Evolutionary conservation across 441 rosid genomes (phyloP), one percentile per base, ranked within the genome.

Genomic region (Croton laevigatus): DNA sequence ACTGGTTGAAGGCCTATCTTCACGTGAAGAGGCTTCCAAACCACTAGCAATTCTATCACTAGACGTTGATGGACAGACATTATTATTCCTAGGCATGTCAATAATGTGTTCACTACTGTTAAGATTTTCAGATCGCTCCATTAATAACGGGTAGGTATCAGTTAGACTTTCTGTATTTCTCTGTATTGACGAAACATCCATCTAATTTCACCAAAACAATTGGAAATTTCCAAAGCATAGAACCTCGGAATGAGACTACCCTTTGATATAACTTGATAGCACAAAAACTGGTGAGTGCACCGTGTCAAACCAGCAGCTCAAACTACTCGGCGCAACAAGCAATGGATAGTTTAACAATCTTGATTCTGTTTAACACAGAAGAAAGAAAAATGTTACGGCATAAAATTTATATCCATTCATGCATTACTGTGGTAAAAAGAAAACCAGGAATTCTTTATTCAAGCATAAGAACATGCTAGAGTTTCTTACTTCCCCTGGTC

Each of bases 171-270:
- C 82, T 69, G 74, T 73, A 68, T 74, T 78, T 81, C 73, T 86
- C 68, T 82, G 90, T 66, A 64, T 69, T 52, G 82, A 74, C 78
- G 87, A 79, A 82, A 84, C 87, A 81, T 82, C 97, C 97, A 89
- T 93, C 86, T 86, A 89, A 79, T 81, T 79, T 60, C 77, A 48
- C 82, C 81, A 72, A 73, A 77, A 37, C 81, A 69, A 60, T 34
- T 13, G 49, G 57, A 72, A 69, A 62, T 54, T 62, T 42, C 3
- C 76, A 77, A 74, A 71, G 83, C 89, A 83, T 85, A 81, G 83
- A 79, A 76, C 59, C 80, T 37, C 38, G 59, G 23, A 68, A 58
- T 80, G 53, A 74, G 58, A 73, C 62, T 34, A 68, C 62, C 37
- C 67, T 44, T 60, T 55, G 44, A 36, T 49, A 10, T 44, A 59